Base-by-base conservation (phyloP, 495 filamentous ascomycete species). In the Xylaria sp. region DNA sequence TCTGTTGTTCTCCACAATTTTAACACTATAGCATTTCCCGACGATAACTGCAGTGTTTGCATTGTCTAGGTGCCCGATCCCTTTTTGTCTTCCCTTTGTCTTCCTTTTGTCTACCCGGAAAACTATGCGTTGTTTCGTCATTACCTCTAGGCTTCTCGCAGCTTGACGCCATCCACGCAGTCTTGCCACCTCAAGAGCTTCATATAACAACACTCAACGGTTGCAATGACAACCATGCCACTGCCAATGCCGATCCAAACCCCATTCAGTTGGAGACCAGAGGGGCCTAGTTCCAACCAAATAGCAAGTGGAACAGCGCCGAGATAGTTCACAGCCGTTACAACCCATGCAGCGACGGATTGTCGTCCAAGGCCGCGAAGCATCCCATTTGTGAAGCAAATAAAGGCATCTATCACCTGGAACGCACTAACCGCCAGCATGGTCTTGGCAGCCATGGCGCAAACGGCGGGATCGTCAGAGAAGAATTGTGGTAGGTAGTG, bases 221-320 rank as follows among this genome's bases (percentile, higher is more conserved):
- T 46, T 37, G 73, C 73, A 59, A 75, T 78, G 31, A 90, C 75
- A 11, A 83, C 74, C 50, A 91, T 83, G 4, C 88, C 89, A 67
- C 89, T 75, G 3, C 88, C 88, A 19, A 91, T 84, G n/a, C 90
- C 90, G 11, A 85, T 83, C 92, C 92, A 94, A 26, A 93, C 80
- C 33, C 92, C 90, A 69, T 87, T 81, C 50, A 93, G 80, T 11
- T 86, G 85, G 87, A 87, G 90, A 26, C 79, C 77, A 8, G 91
- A 71, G 3, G 78, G 78, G 0, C 85, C 87, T 74, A 94, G 89
- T 0, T 87, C 87, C 2, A 88, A 84, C 29, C 87, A 87, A 73
- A 92, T 88, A 50, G 91, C 92, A 55, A 94, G 82, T 0, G 92
- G 92, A 77, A 95, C 88, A 3, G 89, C 92, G 53, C 92, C 84